These are phyloP conservation scores for Thielaviopsis musarum DNA, from an alignment of 2,329 filamentous ascomycete species.

Conservation along the genomic window DNA sequence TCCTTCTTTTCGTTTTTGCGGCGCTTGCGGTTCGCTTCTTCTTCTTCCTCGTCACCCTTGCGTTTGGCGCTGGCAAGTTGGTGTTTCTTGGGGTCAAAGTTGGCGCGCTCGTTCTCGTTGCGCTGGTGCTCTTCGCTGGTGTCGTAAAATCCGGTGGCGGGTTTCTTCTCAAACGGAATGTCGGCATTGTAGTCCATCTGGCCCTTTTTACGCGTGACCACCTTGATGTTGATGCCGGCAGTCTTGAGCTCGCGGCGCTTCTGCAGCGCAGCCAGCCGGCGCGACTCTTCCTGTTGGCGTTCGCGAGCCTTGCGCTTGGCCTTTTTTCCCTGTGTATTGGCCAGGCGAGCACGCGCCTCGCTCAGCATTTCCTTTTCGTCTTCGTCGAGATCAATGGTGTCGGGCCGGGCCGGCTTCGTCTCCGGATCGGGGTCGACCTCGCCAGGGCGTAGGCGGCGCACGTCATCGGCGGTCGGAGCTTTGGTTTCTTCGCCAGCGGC, in stretches of 20 bases:
- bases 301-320: slow-evolving; percentile 95
- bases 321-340: slow-evolving; percentile 98
- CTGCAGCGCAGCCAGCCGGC: slow-evolving; percentile 75
- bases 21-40: slow-evolving; percentile 64
- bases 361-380: slow-evolving; percentile 99
- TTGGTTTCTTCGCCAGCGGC: slow-evolving; percentile 73
- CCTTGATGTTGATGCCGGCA: slow-evolving; percentile 95
- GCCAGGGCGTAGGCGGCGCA: slow-evolving; percentile 72
- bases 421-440: slow-evolving; percentile 96
- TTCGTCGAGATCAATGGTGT: slow-evolving; percentile 95
- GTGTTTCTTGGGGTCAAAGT: slow-evolving; percentile 85
- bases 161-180: slow-evolving; percentile 90
- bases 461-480: slow-evolving; percentile 83
- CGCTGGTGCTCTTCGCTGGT: slow-evolving; percentile 62
- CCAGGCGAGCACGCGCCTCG: slow-evolving; percentile 86
- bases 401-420: slow-evolving; percentile 84
- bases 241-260: slow-evolving; percentile 95
- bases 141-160: slow-evolving; percentile 81
- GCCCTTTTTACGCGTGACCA: slow-evolving; percentile 76
- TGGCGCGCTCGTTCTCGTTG: slow-evolving; percentile 71
- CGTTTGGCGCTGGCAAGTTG: slow-evolving; percentile 71
- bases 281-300: slow-evolving; percentile 85
- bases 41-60: slow-evolving; percentile 80
- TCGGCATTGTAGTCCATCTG: slow-evolving; percentile 99
- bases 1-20: slow-evolving; percentile 73